Percentiles rank a stretch among this genome's conserved stretches.
Conservation (phyloP, 208 protist species). For the Eutreptiella sp. region DNA sequence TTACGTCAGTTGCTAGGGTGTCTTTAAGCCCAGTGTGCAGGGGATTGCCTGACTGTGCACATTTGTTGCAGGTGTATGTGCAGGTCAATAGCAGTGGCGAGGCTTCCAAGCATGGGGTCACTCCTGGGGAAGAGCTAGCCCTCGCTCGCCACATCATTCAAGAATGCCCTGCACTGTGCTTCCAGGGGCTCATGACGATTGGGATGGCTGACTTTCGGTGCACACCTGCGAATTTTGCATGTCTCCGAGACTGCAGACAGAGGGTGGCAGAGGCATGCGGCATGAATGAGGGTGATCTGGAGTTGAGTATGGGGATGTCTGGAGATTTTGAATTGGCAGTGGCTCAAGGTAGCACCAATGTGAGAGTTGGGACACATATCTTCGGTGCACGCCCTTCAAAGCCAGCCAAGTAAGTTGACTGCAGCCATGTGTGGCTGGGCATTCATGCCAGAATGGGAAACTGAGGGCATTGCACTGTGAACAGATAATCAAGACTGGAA, state of each 20-base stretch:
- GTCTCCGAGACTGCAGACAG: conserved; percentile 51
- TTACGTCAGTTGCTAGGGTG: no score
- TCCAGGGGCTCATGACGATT: conserved; percentile 94
- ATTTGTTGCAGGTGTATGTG: conserved; percentile 73
- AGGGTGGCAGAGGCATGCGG: conserved; percentile 52
- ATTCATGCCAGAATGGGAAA: no score
- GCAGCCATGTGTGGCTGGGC: no score
- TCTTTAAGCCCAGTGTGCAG: no score
- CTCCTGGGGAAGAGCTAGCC: conserved; percentile 50
- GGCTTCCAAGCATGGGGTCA: conserved; percentile 78
- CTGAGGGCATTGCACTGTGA: no score
- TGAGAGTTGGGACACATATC: conserved; percentile 85
- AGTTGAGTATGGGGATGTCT: conserved; percentile 95
- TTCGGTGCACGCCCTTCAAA: conserved; percentile 91
- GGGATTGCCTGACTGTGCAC: no score
- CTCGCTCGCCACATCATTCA: conserved; percentile 61
- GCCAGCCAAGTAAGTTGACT: no score
- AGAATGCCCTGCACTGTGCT: conserved; percentile 59
- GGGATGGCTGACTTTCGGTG: conserved; percentile 87
- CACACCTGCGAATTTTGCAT: no score
- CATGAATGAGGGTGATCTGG: conserved; percentile 46
- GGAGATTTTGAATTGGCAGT: conserved; percentile 88
- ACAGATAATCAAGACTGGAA: no score
- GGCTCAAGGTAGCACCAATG: conserved; percentile 77
- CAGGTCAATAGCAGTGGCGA: conserved; percentile 91